Evolutionary conservation across 371 early-diverging fungal genomes (phyloP), one percentile per base, ranked within the genome.

Genomic region (Mucor piriformis): DNA sequence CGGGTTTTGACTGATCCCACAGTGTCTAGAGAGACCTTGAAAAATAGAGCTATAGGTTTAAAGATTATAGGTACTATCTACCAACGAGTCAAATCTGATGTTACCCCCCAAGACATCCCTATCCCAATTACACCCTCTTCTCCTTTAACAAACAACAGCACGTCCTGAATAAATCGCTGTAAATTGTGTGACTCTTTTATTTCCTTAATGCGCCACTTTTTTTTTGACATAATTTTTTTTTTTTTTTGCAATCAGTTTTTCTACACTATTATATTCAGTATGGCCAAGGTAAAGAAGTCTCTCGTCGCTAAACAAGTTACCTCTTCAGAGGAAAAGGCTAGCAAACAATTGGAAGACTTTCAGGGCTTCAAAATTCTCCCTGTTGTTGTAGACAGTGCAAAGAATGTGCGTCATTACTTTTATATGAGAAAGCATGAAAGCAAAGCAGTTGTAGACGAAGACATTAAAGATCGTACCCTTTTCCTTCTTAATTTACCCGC

Each of bases 401-500:
- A 74, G 27, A 70, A 67, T 32, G 50, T 42, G 13, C 72, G 81
- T 3, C 91, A 89, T 70, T 91, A 84, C 50, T 69, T 91, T 49
- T 92, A 89, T 61, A 81, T 91, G 57, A 84, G 83, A 64, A 79
- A 85, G 59, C 93, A 94, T 77, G 86, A 85, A 54, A 70, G 81
- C 23, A 82, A 82, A 46, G 75, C 69, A 33, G 70, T 85, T 35
- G 61, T 72, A 15, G 57, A 76, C 18, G 64, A 69, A 16, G 61
- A 80, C 11, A 87, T 89, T 20, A 70, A 71, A 25, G 84, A 83
- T 70, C 88, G 89, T 43, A 92, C 95, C 0, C 66, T 96, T 2
- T 95, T 92, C 59, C 58, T 94, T 32, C 68, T 84, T 49, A 95
- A 95, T 71, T 63, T 95, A 46, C 96, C 96, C 3, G 79, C 80